phyloP scores from a whole-genome alignment of 805 yeast genomes.

The Candida suzukii region DNA sequence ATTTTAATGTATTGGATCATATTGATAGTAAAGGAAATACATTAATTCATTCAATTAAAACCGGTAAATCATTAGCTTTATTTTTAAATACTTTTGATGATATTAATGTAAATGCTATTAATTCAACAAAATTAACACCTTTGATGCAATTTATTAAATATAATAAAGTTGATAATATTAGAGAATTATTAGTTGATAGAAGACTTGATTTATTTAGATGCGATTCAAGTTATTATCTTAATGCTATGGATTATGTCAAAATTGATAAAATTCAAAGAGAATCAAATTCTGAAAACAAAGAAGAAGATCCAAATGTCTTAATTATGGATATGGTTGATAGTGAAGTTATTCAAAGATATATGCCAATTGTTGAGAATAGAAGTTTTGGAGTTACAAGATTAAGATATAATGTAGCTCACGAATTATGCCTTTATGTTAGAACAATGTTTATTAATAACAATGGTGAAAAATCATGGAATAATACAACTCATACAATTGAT shows the following conservation, averaged over 20 bases:
- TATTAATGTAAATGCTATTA: slow-evolving; percentile 53
- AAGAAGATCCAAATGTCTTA: slow-evolving; percentile 8
- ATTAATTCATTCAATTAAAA: slow-evolving; percentile 60
- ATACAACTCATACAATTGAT: slow-evolving; percentile 20
- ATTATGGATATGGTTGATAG: slow-evolving; percentile 30
- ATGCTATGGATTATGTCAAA: slow-evolving; percentile 41
- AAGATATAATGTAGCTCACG: slow-evolving; percentile 20
- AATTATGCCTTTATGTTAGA: slow-evolving; percentile 20
- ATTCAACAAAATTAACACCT: slow-evolving; percentile 57
- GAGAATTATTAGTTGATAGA: slow-evolving; percentile 38
- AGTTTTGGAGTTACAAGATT: slow-evolving; percentile 29
- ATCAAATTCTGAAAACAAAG: not conserved
- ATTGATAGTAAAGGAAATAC: slow-evolving; percentile 70
- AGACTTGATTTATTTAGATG: slow-evolving; percentile 37
- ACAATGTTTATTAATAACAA: slow-evolving; percentile 2
- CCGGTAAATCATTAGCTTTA: slow-evolving; percentile 34
- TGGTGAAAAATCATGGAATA: slow-evolving; percentile 3
- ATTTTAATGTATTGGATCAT: slow-evolving; percentile 51
- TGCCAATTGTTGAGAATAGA: slow-evolving; percentile 14
- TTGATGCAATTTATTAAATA: slow-evolving; percentile 64
- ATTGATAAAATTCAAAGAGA: slow-evolving; percentile 15
- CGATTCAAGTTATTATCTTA: slow-evolving; percentile 25
- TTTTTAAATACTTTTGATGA: slow-evolving; percentile 30
- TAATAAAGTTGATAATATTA: slow-evolving; percentile 55
- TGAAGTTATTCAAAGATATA: slow-evolving; percentile 12